Evolutionary conservation across 805 yeast species (phyloP).

Genomic region (Candida alai): DNA sequence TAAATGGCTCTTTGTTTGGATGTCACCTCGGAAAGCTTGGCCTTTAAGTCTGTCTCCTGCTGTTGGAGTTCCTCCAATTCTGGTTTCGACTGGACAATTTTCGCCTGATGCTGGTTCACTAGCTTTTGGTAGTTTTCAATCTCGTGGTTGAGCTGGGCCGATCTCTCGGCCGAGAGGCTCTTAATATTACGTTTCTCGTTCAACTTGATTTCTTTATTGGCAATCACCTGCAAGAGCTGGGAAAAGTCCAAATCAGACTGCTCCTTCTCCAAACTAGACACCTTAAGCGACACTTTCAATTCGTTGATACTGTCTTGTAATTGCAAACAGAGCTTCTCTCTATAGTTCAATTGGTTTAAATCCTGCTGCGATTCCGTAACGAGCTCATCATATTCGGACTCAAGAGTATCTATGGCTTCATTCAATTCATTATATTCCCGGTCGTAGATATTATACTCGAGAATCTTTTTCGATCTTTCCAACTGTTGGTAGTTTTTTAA

Average conservation of each 20-base stretch:
- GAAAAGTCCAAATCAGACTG: constrained; percentile 49
- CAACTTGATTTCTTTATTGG: constrained; percentile 47
- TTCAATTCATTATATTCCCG: constrained; percentile 67
- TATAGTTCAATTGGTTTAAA: constrained; percentile 52
- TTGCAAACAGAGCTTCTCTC: constrained; percentile 50
- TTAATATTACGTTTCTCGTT: constrained; percentile 39
- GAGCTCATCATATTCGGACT: constrained; percentile 49
- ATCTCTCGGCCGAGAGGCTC: constrained; percentile 25
- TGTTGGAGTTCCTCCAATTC: constrained; percentile 32
- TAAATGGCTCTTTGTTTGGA: constrained; percentile 57
- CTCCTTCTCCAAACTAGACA: constrained; percentile 52
- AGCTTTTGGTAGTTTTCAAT: constrained; percentile 19
- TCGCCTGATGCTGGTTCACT: constrained; percentile 34
- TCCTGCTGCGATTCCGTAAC: constrained; percentile 52
- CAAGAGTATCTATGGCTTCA: constrained; percentile 57
- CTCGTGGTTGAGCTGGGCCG: constrained; percentile 17
- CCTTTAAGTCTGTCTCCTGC: constrained; percentile 39
- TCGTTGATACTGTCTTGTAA: constrained; percentile 44
- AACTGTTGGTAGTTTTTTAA: constrained; percentile 63
- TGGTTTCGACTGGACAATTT: constrained; percentile 39
- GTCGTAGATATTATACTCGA: constrained; percentile 73
- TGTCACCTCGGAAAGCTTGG: constrained; percentile 37
- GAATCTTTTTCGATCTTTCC: constrained; percentile 63
- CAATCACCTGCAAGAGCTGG: constrained; percentile 46
- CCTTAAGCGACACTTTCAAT: constrained; percentile 45